Conservation (phyloP, 208 protist genomes). For the Acanthamoeba polyphaga region DNA sequence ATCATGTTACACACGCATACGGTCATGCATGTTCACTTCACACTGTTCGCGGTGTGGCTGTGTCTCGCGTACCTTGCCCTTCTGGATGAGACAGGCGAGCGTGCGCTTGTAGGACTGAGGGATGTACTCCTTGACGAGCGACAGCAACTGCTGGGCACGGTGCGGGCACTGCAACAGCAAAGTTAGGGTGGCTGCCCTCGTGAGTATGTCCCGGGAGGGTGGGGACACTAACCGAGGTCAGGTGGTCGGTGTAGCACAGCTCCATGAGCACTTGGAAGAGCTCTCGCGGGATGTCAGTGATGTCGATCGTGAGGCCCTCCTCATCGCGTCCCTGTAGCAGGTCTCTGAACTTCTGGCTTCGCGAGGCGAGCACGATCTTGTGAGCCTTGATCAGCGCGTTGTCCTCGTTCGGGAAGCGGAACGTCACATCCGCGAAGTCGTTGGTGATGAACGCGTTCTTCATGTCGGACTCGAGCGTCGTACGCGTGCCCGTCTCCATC, state of each 20-base stretch:
- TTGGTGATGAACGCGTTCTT: conserved; percentile 36
- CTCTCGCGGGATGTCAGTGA: not conserved
- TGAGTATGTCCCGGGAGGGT: not conserved
- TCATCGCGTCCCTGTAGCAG: not conserved
- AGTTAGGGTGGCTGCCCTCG: not conserved
- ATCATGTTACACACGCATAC: not conserved
- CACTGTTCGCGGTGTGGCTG: not conserved
- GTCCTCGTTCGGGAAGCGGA: conserved; percentile 55
- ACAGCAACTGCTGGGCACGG: not conserved
- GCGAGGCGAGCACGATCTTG: conserved; percentile 61
- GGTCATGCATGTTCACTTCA: not conserved
- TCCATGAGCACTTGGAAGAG: conserved; percentile 45
- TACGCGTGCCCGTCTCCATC: conserved; percentile 43
- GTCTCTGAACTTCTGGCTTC: conserved; percentile 9
- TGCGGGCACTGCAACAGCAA: conserved; percentile 21
- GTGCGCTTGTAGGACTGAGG: conserved; percentile 7
- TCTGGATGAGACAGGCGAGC: conserved; percentile 60
- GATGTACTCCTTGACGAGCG: conserved; percentile 65
- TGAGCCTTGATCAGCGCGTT: conserved; percentile 13
- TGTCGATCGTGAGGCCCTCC: conserved; percentile 19
- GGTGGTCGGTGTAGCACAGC: conserved; percentile 61
- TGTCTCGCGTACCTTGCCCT: conserved; percentile 4
- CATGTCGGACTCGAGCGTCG: conserved; percentile 48
- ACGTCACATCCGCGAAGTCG: conserved; percentile 57
- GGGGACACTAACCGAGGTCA: not conserved